Conservation (phyloP, 208 protist species). For the Acanthamoeba castellanii region DNA sequence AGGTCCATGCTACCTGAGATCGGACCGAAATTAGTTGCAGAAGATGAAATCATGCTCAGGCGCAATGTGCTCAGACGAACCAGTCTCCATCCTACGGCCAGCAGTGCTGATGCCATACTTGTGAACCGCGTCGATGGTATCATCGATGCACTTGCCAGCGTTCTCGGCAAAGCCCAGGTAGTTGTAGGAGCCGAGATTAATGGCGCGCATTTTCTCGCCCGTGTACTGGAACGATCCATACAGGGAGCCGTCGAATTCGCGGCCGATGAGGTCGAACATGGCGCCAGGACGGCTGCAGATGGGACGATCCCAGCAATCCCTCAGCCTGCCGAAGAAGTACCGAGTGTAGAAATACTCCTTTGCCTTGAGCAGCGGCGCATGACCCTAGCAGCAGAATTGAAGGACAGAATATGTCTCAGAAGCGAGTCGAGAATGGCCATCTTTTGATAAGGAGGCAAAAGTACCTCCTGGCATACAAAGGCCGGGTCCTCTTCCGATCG, state of each 20-base stretch:
- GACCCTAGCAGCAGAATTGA: constrained; percentile 85
- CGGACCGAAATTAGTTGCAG: no score
- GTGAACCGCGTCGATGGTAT: constrained; percentile 92
- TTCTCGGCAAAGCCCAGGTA: constrained; percentile 98
- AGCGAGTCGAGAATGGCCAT: no score
- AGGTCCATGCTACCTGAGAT: background rate
- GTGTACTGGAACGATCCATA: constrained; percentile 81
- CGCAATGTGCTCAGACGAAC: background rate
- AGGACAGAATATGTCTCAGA: background rate
- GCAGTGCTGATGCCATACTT: constrained; percentile 90
- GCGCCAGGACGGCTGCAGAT: constrained; percentile 95
- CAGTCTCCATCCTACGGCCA: constrained; percentile 87
- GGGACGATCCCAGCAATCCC: constrained; percentile 89
- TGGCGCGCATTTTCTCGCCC: constrained; percentile 90
- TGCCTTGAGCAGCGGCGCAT: constrained; percentile 96
- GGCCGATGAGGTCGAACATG: constrained; percentile 95
- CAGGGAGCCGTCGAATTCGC: constrained; percentile 89
- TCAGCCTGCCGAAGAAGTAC: constrained; percentile 94
- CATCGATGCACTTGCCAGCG: constrained; percentile 91
- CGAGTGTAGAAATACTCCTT: constrained; percentile 97
- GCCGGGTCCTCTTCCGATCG: constrained; percentile 3
- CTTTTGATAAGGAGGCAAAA: background rate
- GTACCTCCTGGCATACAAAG: constrained; percentile 12
- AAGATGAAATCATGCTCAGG: no score
- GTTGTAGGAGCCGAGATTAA: constrained; percentile 99